Evolutionary conservation across 345 rosid species (phyloP).

Genomic region (Lumnitzera racemosa): DNA sequence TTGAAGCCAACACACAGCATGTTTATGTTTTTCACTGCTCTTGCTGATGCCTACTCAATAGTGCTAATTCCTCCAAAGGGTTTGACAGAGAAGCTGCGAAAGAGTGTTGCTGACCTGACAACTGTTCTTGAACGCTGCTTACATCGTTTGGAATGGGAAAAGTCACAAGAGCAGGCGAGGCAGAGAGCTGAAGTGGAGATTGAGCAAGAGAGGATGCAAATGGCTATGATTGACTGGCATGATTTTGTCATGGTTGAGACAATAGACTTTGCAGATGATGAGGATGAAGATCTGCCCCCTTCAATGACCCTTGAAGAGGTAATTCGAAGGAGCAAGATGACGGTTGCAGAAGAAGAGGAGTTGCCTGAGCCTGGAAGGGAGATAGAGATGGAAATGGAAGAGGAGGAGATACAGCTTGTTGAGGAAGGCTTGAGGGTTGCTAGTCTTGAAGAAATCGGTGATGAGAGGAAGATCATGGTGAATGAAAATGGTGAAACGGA

Average conservation of each 20-base stretch:
- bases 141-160: slow-evolving; percentile 88
- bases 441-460: slow-evolving; percentile 45
- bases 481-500: slow-evolving; percentile 47
- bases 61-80: slow-evolving; percentile 76
- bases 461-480: slow-evolving; percentile 22
- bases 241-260: slow-evolving; percentile 80
- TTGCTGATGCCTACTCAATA: slow-evolving; percentile 75
- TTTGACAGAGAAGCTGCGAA: slow-evolving; percentile 52
- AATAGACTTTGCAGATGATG: slow-evolving; percentile 86
- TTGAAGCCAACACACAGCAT: slow-evolving; percentile 83
- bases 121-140: slow-evolving; percentile 72
- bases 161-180: slow-evolving; percentile 72
- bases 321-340: slow-evolving; percentile 67
- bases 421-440: slow-evolving; percentile 84
- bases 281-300: slow-evolving; percentile 73
- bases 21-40: slow-evolving; percentile 65
- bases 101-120: slow-evolving; percentile 55
- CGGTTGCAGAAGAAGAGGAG: slow-evolving; percentile 61
- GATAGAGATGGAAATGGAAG: slow-evolving; percentile 95
- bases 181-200: slow-evolving; percentile 82
- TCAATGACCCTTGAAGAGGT: slow-evolving; percentile 90
- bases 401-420: slow-evolving; percentile 83
- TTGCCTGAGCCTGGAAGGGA: slow-evolving; percentile 75
- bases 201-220: slow-evolving; percentile 77
- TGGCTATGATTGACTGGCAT: slow-evolving; percentile 97